Conservation (phyloP, 2,329 filamentous ascomycete species). For the Endothia cerciana region DNA sequence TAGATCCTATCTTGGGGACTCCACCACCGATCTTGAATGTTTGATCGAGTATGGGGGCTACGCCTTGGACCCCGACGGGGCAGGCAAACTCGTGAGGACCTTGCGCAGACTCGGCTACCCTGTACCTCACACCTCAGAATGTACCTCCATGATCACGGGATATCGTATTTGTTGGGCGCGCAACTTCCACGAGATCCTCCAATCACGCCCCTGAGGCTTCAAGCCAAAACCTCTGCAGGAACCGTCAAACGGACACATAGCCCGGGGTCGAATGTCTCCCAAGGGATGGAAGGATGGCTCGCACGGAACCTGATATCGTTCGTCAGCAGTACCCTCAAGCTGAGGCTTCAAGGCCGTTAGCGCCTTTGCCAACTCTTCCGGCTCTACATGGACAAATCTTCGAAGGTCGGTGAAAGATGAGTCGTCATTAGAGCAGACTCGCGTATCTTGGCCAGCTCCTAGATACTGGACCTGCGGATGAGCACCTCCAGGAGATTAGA, state of each 20-base stretch:
- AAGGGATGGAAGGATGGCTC: not conserved
- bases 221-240: not conserved
- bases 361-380: not conserved
- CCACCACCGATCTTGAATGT: constrained; percentile 60
- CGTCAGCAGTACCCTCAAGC: not conserved
- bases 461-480: not conserved
- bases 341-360: not conserved
- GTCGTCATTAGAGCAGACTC: not conserved
- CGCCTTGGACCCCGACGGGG: constrained; percentile 47
- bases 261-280: not conserved
- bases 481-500: no score
- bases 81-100: constrained; percentile 40
- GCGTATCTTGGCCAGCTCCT: not conserved
- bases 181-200: constrained; percentile 48
- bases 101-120: constrained; percentile 43
- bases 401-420: not conserved
- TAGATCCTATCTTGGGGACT: constrained; percentile 60
- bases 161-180: constrained; percentile 46
- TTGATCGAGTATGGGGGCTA: constrained; percentile 51
- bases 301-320: not conserved
- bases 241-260: not conserved
- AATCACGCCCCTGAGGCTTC: constrained; percentile 2
- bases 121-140: constrained; percentile 45
- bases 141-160: constrained; percentile 36
- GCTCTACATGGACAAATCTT: not conserved